A percentile compares a stretch with the other conserved stretches of the same genome.
These are phyloP conservation scores for Tetrapisispora phaffii DNA, from an alignment of 805 yeast species.

Conservation along the genomic window DNA sequence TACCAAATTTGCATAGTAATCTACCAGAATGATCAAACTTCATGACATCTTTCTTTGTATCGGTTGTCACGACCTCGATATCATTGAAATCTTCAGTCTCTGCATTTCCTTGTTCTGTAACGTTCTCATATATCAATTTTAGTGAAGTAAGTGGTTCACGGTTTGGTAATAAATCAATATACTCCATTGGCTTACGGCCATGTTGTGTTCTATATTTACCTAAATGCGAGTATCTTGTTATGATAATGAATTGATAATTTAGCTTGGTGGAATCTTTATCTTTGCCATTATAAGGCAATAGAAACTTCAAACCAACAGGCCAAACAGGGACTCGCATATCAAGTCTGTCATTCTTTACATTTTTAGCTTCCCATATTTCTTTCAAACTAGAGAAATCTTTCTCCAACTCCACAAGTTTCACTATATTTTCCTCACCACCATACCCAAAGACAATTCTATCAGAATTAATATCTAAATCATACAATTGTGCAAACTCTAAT, in stretches of 20 bases:
- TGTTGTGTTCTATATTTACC: slow-evolving; percentile 61
- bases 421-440: slow-evolving; percentile 75
- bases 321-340: slow-evolving; percentile 79
- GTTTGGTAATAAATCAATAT: slow-evolving; percentile 25
- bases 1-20: slow-evolving; percentile 61
- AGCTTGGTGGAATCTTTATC: slow-evolving; percentile 19
- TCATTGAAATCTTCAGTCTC: slow-evolving; percentile 13
- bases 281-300: slow-evolving; percentile 30
- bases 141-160: slow-evolving; percentile 22
- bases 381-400: slow-evolving; percentile 21
- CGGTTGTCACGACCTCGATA: slow-evolving; percentile 53
- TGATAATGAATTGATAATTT: slow-evolving; percentile 43
- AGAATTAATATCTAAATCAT: slow-evolving; percentile 34
- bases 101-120: slow-evolving; percentile 18
- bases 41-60: slow-evolving; percentile 57
- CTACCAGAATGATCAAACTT: slow-evolving; percentile 44
- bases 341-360: slow-evolving; percentile 69
- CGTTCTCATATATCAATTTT: slow-evolving; percentile 7
- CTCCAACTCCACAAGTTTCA: slow-evolving; percentile 21
- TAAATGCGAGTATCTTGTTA: slow-evolving; percentile 49
- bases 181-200: slow-evolving; percentile 54
- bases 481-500: slow-evolving; percentile 36
- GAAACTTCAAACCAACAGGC: slow-evolving; percentile 45
- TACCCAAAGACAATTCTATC: slow-evolving; percentile 47
- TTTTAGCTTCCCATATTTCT: slow-evolving; percentile 59